Evolutionary conservation across 495 filamentous ascomycete genomes (phyloP).

Genomic region (Annulohypoxylon stygium): DNA sequence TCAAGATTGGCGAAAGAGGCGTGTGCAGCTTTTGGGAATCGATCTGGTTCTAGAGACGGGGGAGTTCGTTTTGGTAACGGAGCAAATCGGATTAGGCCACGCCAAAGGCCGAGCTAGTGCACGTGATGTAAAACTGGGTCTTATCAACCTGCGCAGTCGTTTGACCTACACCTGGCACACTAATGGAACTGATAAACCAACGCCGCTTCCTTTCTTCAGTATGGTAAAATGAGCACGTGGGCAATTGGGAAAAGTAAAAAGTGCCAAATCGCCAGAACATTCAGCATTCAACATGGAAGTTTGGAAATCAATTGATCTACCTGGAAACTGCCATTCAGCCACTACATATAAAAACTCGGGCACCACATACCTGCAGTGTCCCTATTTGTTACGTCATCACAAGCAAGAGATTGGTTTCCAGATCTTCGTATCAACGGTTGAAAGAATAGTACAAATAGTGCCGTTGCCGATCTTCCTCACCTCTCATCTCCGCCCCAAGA

Average conservation of each 20-base stretch:
- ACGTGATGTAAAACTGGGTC: conserved; percentile 36
- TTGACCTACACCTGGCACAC: background rate
- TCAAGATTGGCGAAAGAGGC: conserved; percentile 48
- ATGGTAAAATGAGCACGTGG: background rate
- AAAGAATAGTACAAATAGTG: background rate
- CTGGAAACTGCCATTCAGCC: background rate
- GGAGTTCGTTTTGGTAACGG: conserved; percentile 39
- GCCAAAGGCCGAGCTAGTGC: conserved; percentile 42
- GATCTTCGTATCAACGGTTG: conserved; percentile 5
- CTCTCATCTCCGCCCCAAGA: conserved; percentile 4
- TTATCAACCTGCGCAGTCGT: conserved; percentile 15
- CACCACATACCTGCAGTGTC: conserved; percentile 10
- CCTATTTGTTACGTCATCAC: conserved; percentile 4
- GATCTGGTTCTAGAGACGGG: conserved; percentile 31
- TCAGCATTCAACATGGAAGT: background rate
- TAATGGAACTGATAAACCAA: background rate
- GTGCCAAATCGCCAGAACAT: background rate
- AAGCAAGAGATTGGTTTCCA: conserved; percentile 10
- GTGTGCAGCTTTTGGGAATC: conserved; percentile 47
- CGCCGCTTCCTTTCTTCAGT: background rate
- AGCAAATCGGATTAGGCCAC: conserved; percentile 49
- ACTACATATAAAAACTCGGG: background rate
- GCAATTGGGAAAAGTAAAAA: background rate
- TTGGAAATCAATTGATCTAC: background rate
- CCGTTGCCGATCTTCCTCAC: background rate